Base-by-base conservation (phyloP, 352 stramenopile genomes). In the Globisporangium perplexum region DNA sequence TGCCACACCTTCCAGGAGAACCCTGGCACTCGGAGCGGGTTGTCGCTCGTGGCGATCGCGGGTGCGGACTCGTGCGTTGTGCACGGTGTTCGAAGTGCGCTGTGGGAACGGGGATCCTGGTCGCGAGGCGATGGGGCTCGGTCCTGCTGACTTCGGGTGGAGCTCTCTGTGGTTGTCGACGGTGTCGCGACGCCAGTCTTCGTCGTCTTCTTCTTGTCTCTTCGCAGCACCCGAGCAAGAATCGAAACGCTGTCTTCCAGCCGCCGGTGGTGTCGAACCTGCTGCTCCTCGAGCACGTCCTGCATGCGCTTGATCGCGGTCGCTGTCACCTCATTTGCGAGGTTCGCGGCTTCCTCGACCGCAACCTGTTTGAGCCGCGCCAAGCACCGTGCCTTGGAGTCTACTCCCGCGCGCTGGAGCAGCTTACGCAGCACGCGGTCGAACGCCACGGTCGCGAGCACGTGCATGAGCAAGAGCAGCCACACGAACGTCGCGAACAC, bases 1-100 rank as follows among this genome's bases (percentile, higher is more conserved):
- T 90, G 74, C 73, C 75, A 85, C 3, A 55, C 60, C 42, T 85
- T 80, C 7, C 71, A 63, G 6, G 74, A 85, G 43, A 85, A 86
- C 38, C 68, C 77, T 7, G 50, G 66, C 38, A 72, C 59, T 14
- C 57, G 38, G 7, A 56, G 31, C 20, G 33, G 31, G 51, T n/a
- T 7, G 6, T 50, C 23, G 23, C 31, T 38, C 31, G 31, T 12
- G 28, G 10, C 8, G 33, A 3, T 18, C 4, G 14, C 12, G 4
- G 14, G 4, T 18, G 33, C 33, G 18, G 33, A 18, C 12, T 17
- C 33, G 18, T 17, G 33, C 4, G 33, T 39, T 5, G 12, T 12
- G 33, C 33, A 39, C 14, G 33, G 14, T 4, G 14, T 18, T 39
- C 12, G 33, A 0, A 39, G 33, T 5, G 33, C 12, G 14, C 33